Percentiles rank a stretch among this genome's conserved stretches.
These are phyloP conservation scores for Phialophora macrospora DNA, from an alignment of 2,329 filamentous ascomycete genomes.

Conservation along the genomic window DNA sequence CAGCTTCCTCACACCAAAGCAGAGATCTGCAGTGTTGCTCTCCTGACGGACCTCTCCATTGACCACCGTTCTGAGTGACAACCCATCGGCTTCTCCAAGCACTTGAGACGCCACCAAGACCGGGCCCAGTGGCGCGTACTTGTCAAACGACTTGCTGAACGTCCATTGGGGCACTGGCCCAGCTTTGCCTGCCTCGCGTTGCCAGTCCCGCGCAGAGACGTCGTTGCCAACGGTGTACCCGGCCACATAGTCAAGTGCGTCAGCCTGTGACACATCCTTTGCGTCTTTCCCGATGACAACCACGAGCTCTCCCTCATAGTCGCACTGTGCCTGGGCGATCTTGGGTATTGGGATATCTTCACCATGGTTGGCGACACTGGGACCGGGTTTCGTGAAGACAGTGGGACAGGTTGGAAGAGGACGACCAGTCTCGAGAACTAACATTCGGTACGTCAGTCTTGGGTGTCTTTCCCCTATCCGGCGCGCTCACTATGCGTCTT, in stretches of 20 bases:
- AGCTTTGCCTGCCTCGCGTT: conserved; percentile 42
- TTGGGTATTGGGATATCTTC: too few relatives aligned
- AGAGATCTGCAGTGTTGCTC: conserved; percentile 45
- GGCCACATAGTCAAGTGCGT: conserved; percentile 57
- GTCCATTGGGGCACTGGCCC: conserved; percentile 42
- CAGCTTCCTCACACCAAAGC: conserved; percentile 45
- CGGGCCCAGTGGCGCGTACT: conserved; percentile 51
- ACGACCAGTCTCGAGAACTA: too few relatives aligned
- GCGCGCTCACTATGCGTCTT: too few relatives aligned
- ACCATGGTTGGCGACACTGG: too few relatives aligned
- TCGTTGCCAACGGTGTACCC: conserved; percentile 48
- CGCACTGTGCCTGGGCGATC: background rate
- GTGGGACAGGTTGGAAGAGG: too few relatives aligned
- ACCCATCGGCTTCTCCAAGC: conserved; percentile 42
- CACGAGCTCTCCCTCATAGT: conserved; percentile 40
- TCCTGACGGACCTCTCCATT: conserved; percentile 45
- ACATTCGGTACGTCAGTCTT: too few relatives aligned
- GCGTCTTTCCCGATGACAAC: conserved; percentile 45
- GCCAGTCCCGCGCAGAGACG: conserved; percentile 39
- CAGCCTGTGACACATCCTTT: conserved; percentile 43
- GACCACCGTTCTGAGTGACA: conserved; percentile 3
- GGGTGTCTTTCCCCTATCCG: too few relatives aligned
- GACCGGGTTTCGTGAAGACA: too few relatives aligned
- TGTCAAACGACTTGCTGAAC: conserved; percentile 46
- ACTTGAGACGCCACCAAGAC: conserved; percentile 45